Evolutionary conservation across 1,284 basidiomycete genomes (phyloP).

Genomic region (Xerocomus nothofagi): DNA sequence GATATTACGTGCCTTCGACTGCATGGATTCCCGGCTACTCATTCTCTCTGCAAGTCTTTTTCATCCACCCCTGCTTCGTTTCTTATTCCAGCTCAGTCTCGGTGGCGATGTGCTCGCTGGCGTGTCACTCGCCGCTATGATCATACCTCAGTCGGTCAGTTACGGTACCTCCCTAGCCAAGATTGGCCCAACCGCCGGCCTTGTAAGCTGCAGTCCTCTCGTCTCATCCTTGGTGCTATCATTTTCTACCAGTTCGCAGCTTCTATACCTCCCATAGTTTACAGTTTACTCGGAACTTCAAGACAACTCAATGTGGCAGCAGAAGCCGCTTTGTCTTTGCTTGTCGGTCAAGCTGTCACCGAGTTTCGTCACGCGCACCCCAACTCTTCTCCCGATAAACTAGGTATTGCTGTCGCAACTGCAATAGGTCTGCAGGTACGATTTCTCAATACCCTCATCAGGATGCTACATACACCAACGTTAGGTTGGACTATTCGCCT

Average conservation of each 20-base stretch:
- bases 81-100: slow-evolving; percentile 48
- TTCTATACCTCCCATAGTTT: slow-evolving; percentile 77
- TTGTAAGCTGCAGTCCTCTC: slow-evolving; percentile 53
- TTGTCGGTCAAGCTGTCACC: slow-evolving; percentile 84
- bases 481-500: slow-evolving; percentile 85
- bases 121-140: slow-evolving; percentile 83
- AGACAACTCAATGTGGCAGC: slow-evolving; percentile 84
- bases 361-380: slow-evolving; percentile 62
- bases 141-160: slow-evolving; percentile 91
- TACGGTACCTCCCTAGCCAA: slow-evolving; percentile 87
- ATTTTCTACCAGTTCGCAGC: slow-evolving; percentile 60
- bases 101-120: slow-evolving; percentile 84
- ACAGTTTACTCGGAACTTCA: slow-evolving; percentile 85
- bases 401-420: slow-evolving; percentile 68
- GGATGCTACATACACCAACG: neutral
- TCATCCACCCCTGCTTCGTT: neutral
- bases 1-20: slow-evolving; percentile 71
- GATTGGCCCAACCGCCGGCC: slow-evolving; percentile 77
- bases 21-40: slow-evolving; percentile 87
- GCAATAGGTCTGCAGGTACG: slow-evolving; percentile 82
- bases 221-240: slow-evolving; percentile 9
- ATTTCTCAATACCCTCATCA: neutral
- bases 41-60: slow-evolving; percentile 57
- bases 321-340: slow-evolving; percentile 86
- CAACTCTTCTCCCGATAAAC: slow-evolving; percentile 46